Conservation (phyloP, 257 asterid species). For the Rauvolfia tetraphylla region DNA sequence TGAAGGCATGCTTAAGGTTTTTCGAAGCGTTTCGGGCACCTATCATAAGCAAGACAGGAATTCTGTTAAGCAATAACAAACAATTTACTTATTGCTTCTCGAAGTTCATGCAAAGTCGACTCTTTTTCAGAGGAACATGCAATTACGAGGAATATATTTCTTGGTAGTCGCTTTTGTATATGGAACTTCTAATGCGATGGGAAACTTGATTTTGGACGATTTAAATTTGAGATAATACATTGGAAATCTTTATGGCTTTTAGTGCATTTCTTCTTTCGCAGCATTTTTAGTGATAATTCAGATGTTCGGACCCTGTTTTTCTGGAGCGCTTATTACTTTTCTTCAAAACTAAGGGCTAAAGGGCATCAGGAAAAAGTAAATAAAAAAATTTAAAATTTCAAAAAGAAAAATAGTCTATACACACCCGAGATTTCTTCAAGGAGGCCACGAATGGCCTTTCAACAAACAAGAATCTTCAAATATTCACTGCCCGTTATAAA, state of each 20-base stretch:
- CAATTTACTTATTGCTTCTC: not conserved
- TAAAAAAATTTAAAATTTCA: no score
- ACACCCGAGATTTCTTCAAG: no score
- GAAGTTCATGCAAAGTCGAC: not conserved
- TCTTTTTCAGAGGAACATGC: not conserved
- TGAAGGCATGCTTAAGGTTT: slow-evolving; percentile 55
- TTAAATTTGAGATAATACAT: not conserved
- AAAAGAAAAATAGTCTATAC: no score
- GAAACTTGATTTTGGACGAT: not conserved
- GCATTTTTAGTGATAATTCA: no score
- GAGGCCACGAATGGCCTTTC: no score
- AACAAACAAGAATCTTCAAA: no score
- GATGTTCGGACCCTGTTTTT: no score
- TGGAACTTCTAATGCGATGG: not conserved
- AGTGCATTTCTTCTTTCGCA: no score
- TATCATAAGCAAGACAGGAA: slow-evolving; percentile 21
- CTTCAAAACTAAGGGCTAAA: no score
- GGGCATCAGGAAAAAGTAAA: no score
- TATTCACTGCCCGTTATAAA: no score
- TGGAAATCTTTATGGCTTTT: not conserved
- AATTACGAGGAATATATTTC: not conserved
- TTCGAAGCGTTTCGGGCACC: slow-evolving; percentile 30
- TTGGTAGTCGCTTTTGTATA: not conserved
- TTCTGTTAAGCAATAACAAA: slow-evolving; percentile 16
- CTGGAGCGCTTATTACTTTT: no score